These are phyloP conservation scores for Lactarius hengduanensis DNA, from an alignment of 768 basidiomycete species.

Conservation along the genomic window DNA sequence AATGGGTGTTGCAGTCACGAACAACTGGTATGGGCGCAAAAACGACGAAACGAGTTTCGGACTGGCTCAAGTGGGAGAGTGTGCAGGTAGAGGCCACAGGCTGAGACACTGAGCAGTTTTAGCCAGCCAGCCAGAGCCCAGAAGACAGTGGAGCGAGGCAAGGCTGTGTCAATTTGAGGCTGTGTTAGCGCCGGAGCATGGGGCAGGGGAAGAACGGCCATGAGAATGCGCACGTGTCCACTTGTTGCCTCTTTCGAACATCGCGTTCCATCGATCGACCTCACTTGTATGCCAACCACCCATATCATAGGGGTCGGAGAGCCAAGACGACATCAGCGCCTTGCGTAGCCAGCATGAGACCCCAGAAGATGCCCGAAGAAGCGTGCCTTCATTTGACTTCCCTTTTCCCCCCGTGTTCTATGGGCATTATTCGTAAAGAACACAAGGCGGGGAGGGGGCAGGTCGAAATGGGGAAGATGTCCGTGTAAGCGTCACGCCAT, in stretches of 20 bases:
- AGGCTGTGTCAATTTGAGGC: neutral
- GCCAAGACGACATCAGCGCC: conserved; percentile 1
- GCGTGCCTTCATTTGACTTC: neutral
- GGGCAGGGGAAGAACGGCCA: neutral
- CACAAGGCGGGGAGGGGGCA: neutral
- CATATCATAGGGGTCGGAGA: neutral
- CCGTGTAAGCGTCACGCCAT: neutral
- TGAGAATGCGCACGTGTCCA: neutral
- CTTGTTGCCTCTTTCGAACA: neutral
- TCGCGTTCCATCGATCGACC: conserved; percentile 8
- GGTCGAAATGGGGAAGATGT: neutral
- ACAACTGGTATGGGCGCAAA: neutral
- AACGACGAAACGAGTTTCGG: neutral
- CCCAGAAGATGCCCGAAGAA: neutral
- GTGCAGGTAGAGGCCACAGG: neutral
- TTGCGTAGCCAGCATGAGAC: neutral
- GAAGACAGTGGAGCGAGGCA: neutral
- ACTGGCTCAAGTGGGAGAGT: neutral
- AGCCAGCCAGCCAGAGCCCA: neutral
- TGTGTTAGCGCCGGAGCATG: neutral
- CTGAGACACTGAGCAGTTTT: neutral
- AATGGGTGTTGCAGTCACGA: neutral
- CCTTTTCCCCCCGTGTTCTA: neutral
- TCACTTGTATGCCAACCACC: neutral
- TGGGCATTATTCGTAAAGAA: neutral